phyloP scores from a whole-genome alignment of 2,329 filamentous ascomycete genomes.

The Pseudocercospora fuligena region DNA sequence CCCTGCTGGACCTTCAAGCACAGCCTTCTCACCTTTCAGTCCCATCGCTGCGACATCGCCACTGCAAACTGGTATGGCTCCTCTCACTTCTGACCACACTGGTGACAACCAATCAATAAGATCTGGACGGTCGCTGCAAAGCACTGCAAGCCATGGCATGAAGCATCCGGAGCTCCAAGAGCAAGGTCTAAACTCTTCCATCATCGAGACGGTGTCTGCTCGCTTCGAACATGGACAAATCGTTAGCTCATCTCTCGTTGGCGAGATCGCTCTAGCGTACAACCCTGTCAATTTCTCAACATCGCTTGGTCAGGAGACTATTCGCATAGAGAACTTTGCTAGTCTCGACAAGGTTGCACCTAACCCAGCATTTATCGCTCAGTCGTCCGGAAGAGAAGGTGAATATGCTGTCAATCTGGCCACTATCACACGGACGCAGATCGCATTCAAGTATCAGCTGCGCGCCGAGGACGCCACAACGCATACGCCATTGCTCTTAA shows the following conservation, averaged over 20 bases:
- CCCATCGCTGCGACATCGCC: constrained; percentile 34
- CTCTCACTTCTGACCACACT: constrained; percentile 60
- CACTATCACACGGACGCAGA: constrained; percentile 69
- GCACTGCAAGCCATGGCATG: constrained; percentile 63
- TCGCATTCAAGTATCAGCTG: constrained; percentile 92
- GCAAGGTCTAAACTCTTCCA: constrained; percentile 81
- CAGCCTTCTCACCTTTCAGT: constrained; percentile 39
- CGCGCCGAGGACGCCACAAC: constrained; percentile 67
- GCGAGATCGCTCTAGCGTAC: constrained; percentile 87
- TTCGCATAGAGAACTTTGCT: constrained; percentile 86
- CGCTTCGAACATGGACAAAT: constrained; percentile 76
- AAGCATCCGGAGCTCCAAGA: constrained; percentile 82
- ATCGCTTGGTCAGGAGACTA: constrained; percentile 60
- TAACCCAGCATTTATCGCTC: constrained; percentile 87
- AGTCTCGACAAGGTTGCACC: constrained; percentile 90
- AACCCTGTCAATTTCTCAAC: constrained; percentile 61
- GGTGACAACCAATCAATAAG: constrained; percentile 88
- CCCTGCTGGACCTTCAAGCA: constrained; percentile 24
- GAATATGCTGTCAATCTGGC: constrained; percentile 78
- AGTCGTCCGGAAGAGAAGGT: constrained; percentile 70
- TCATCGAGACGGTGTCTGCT: constrained; percentile 90
- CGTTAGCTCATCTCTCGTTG: constrained; percentile 74
- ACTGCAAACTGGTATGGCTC: constrained; percentile 36
- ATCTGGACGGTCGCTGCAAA: constrained; percentile 72
- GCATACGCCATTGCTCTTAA: constrained; percentile 72